Conservation (phyloP, 2,329 filamentous ascomycete genomes). For the Fusarium nisikadoi region DNA sequence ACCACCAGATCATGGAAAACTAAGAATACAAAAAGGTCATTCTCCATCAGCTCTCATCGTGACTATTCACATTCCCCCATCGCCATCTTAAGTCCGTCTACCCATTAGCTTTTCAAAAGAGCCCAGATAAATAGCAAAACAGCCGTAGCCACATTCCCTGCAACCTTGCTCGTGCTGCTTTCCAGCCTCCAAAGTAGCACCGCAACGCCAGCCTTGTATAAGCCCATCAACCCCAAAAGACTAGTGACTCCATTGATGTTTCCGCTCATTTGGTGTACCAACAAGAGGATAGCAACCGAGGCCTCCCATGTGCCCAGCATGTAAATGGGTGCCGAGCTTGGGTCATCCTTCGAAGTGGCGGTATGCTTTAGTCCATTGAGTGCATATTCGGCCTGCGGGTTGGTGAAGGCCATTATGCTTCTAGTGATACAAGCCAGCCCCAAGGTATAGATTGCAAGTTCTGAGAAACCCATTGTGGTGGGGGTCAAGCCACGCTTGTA, state of each 20-base stretch:
- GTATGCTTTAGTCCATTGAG: constrained; percentile 7
- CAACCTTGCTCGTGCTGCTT: background rate
- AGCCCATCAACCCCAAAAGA: background rate
- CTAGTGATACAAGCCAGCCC: background rate
- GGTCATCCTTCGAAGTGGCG: background rate
- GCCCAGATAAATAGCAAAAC: background rate
- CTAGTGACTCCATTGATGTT: background rate
- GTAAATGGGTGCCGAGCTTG: background rate
- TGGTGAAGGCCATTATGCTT: constrained; percentile 8
- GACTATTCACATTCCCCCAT: background rate
- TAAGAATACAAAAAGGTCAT: background rate
- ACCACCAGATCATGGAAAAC: background rate
- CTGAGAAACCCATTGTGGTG: background rate
- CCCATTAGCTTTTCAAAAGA: background rate
- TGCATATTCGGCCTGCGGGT: constrained; percentile 9
- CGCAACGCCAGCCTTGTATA: constrained; percentile 1
- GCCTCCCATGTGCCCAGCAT: constrained; percentile 13
- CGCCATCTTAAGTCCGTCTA: no score
- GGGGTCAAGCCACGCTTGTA: accelerated
- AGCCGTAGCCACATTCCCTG: background rate
- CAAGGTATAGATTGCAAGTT: background rate
- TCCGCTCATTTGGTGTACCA: background rate
- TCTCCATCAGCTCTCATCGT: background rate
- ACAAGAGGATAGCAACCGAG: background rate
- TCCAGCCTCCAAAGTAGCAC: background rate